Percentiles rank a stretch among this genome's conserved stretches.
Evolutionary conservation across 148 eudicot species (phyloP).

Genomic region (Vaccinium macrocarpon): DNA sequence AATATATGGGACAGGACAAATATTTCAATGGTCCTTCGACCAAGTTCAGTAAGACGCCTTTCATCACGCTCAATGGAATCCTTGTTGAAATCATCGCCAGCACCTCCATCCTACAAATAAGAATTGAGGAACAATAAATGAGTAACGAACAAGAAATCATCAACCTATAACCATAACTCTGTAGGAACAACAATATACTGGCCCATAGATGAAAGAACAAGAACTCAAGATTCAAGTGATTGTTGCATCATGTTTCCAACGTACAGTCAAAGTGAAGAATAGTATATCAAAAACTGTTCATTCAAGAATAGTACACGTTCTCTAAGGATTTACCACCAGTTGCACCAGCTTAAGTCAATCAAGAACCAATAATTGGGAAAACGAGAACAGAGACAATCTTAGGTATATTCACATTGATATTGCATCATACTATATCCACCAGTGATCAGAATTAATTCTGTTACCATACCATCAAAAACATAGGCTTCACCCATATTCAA

Average conservation of each 20-base stretch:
- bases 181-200: background rate
- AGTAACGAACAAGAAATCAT: background rate
- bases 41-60: constrained; percentile 87
- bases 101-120: constrained; percentile 63
- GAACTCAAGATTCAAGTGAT: background rate
- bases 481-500: background rate
- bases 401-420: background rate
- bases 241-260: background rate
- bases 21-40: constrained; percentile 93
- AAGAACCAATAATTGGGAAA: background rate
- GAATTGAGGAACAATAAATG: constrained; percentile 14
- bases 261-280: background rate
- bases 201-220: background rate
- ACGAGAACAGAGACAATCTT: background rate
- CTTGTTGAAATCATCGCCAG: constrained; percentile 80
- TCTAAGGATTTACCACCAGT: background rate
- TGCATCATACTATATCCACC: background rate
- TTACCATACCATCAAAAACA: background rate
- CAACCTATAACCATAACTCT: background rate
- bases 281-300: background rate
- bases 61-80: constrained; percentile 90
- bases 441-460: background rate
- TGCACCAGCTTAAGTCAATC: background rate
- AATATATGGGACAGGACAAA: constrained; percentile 80
- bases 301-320: background rate